Evolutionary conservation across 768 basidiomycete genomes (phyloP).

Genomic region (Mycena albidolilacea): DNA sequence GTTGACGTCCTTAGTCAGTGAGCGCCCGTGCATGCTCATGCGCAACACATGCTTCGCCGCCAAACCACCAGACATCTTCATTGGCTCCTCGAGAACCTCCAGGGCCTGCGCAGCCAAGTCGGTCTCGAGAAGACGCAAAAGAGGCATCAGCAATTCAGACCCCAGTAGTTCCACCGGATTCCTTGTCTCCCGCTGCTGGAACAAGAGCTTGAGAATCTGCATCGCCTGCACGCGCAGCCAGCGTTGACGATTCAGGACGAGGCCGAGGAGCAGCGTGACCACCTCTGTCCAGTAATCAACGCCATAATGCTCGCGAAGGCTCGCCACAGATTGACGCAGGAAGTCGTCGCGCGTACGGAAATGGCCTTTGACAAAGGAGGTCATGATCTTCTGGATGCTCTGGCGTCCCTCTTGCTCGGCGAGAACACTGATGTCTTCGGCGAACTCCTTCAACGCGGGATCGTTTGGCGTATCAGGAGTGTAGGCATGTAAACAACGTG

Average conservation of each 20-base stretch:
- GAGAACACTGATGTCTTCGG: slow-evolving; percentile 78
- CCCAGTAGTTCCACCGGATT: slow-evolving; percentile 82
- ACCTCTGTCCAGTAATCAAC: slow-evolving; percentile 84
- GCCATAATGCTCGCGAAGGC: slow-evolving; percentile 89
- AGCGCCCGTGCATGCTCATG: slow-evolving; percentile 86
- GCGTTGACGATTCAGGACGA: slow-evolving; percentile 85
- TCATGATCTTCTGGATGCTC: slow-evolving; percentile 92
- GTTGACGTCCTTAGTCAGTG: slow-evolving; percentile 61
- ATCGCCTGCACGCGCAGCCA: slow-evolving; percentile 89
- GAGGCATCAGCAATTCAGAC: slow-evolving; percentile 91
- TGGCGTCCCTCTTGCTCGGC: slow-evolving; percentile 80
- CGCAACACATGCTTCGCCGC: slow-evolving; percentile 90
- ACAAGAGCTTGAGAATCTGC: slow-evolving; percentile 91
- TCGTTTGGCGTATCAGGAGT: slow-evolving; percentile 71
- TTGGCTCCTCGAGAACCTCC: slow-evolving; percentile 94
- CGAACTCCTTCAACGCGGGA: slow-evolving; percentile 72
- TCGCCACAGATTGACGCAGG: slow-evolving; percentile 88
- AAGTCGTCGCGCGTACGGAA: slow-evolving; percentile 96
- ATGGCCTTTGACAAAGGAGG: slow-evolving; percentile 86
- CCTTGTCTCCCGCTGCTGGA: slow-evolving; percentile 87
- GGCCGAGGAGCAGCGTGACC: slow-evolving; percentile 87
- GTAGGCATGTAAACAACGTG: slow-evolving; percentile 91
- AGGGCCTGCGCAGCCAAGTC: slow-evolving; percentile 89
- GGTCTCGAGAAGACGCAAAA: slow-evolving; percentile 90
- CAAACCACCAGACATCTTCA: slow-evolving; percentile 82